Percentiles rank a stretch among this genome's conserved stretches.
Evolutionary conservation across 371 early-diverging fungal species (phyloP).

Genomic region (Thermomucor indicae-seudaticae): DNA sequence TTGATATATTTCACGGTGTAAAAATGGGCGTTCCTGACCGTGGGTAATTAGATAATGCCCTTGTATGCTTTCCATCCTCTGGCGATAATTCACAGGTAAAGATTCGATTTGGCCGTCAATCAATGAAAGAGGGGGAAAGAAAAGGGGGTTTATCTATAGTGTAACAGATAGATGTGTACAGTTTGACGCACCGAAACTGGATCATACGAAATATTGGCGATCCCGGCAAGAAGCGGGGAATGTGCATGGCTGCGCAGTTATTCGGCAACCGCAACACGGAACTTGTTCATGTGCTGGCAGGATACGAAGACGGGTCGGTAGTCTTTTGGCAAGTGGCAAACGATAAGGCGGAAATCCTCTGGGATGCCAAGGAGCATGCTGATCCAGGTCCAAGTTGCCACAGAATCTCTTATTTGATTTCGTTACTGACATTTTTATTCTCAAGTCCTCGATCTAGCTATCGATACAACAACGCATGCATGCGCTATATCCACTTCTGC

Average conservation of each 20-base stretch:
- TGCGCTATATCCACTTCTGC: constrained; percentile 35
- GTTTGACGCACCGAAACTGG: constrained; percentile 19
- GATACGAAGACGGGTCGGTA: constrained; percentile 42
- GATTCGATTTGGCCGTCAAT: background rate
- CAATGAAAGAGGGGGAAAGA: too few relatives aligned
- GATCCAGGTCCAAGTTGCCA: constrained; percentile 32
- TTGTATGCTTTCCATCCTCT: constrained; percentile 25
- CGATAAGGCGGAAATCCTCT: constrained; percentile 11
- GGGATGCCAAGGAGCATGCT: constrained; percentile 31
- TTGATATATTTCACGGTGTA: too few relatives aligned
- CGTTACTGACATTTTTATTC: background rate
- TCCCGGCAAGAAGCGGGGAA: constrained; percentile 17
- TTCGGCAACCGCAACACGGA: constrained; percentile 13
- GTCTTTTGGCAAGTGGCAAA: constrained; percentile 27
- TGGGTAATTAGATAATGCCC: background rate
- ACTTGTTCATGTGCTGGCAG: constrained; percentile 23
- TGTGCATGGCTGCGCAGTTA: constrained; percentile 38
- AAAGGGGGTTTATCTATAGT: too few relatives aligned
- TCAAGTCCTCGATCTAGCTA: constrained; percentile 27
- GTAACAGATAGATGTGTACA: constrained; percentile 43
- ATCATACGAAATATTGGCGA: constrained; percentile 16
- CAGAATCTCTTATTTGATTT: background rate
- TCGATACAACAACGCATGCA: constrained; percentile 12
- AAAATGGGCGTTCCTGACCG: background rate
- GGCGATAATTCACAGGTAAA: constrained; percentile 27